Percentiles rank a stretch among this genome's conserved stretches.
Evolutionary conservation across 2,329 filamentous ascomycete species (phyloP).

Genomic region (Penicillium vulpinum): DNA sequence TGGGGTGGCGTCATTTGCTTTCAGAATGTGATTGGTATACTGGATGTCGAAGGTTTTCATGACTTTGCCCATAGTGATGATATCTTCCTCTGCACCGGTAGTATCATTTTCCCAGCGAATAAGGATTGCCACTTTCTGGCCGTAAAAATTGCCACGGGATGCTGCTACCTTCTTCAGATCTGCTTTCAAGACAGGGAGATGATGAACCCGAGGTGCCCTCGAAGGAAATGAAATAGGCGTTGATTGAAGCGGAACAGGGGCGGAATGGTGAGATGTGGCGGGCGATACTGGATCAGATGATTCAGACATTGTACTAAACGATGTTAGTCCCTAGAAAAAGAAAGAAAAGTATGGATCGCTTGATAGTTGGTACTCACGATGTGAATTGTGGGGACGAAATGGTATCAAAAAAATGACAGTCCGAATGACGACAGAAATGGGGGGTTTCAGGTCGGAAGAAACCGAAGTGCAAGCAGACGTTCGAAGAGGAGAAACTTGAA

Average conservation of each 20-base stretch:
- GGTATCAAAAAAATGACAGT: neutral
- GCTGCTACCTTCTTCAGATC: neutral
- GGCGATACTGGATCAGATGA: neutral
- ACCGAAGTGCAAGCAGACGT: neutral
- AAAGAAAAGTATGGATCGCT: neutral
- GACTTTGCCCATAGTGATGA: neutral
- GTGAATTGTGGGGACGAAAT: neutral
- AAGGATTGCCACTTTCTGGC: neutral
- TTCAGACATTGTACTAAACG: neutral
- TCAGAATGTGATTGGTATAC: neutral
- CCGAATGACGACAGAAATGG: neutral
- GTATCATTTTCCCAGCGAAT: neutral
- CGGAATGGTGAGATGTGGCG: neutral
- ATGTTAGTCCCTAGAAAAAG: neutral
- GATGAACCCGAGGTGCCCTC: neutral
- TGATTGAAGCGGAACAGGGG: neutral
- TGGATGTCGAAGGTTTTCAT: neutral
- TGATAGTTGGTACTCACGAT: neutral
- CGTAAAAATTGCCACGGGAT: neutral
- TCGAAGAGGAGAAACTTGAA: neutral
- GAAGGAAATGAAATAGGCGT: neutral
- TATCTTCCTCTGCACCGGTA: neutral
- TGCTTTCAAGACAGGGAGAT: slow-evolving; percentile 50
- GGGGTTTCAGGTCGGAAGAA: neutral
- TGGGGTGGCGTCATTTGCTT: neutral